Base-by-base conservation (phyloP, 2,329 filamentous ascomycete genomes). In the Lizonia empirigonia region DNA sequence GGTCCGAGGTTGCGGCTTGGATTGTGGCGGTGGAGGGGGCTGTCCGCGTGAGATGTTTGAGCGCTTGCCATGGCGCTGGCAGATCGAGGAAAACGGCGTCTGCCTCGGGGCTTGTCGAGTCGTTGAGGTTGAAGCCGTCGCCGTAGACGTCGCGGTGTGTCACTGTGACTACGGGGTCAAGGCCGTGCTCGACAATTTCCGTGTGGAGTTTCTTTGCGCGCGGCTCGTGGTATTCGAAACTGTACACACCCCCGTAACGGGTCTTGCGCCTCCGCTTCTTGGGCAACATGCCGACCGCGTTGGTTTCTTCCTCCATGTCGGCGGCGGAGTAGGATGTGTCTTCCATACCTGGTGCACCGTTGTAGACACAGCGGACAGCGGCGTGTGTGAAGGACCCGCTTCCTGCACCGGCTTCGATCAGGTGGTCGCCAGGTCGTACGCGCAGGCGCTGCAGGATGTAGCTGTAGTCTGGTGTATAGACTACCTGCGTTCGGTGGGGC, bases 371-470 rank as follows among this genome's bases (percentile, higher is more conserved):
- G 50, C 90, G 80, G 4, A 83, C 86, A 1, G 89, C 84, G 3
- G 90, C 90, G 68, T 94, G 90, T 1, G 89, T 92, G 64, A 94
- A 94, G 64, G 88, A 91, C 7, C 90, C 90, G 67, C 89, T 92
- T 6, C 90, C 90, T 1, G 89, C 86, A 24, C 90, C 90, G 3
- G 90, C 90, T 71, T 94, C 90, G 47, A 94, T 91, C 27, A 94
- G 77, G 16, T 80, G 82, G 36, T 84, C 82, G 5, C 90, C 90
- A 0, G 90, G 90, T 16, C 88, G 78, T 5, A 87, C 89, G 24
- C 88, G 82, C 63, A 94, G 82, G 26, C 89, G 81, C 64, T 92
- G 88, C 9, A 94, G 77, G 39, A 94, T 85, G 68, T 91, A 94
- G 76, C 89, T 92, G 74, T 91, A 92, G 70, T 94, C 90, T 13